Base-by-base conservation (phyloP, 2,329 filamentous ascomycete species). In the Hypoxylon sp. region DNA sequence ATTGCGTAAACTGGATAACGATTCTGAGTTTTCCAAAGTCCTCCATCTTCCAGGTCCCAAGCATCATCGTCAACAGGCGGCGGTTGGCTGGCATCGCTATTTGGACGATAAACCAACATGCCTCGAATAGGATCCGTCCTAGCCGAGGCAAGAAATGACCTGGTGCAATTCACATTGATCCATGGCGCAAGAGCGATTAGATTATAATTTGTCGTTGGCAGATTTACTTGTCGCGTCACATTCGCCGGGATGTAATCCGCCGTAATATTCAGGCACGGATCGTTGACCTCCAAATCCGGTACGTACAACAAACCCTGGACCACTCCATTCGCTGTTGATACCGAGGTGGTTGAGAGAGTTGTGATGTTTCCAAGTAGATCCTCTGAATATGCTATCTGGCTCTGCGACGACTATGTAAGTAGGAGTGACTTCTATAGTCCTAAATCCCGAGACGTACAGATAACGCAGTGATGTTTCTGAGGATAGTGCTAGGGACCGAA, bases 131-230 rank as follows among this genome's bases (percentile, higher is more conserved):
- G 85, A 71, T 90, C 88, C 61, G 80, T 74, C 33, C 84, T 82
- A n/a, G 87, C 86, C 19, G 87, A 84, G 17, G 85, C 81, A 51
- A 98, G 85, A 77, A 94, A 97, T 48, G 91, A 87, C 61, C 85
- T 81, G 11, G 93, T 92, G 77, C 95, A 99, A 26, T 88, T 82
- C 6, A 86, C 82, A 68, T 86, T 92, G 73, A 94, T 89, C 94
- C 95, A 98, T 29, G 95, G 95, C 24, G 93, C 94, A 58, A 98
- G 82, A 29, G 92, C 94, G 73, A 98, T 88, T 56, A 94, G 84
- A 61, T 91, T 89, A 78, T 93, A 94, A 72, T 92, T 89, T 53
- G 86, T 86, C 0, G 85, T 83, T 0, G 90, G 89, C 0, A 98
- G 87, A 74, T 96, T 86, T n/a, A 80, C 78, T 73, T 88, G 86